These are phyloP conservation scores for Euptelea pleiosperma DNA, from an alignment of 164 flowering plant genomes.

Conservation along the genomic window DNA sequence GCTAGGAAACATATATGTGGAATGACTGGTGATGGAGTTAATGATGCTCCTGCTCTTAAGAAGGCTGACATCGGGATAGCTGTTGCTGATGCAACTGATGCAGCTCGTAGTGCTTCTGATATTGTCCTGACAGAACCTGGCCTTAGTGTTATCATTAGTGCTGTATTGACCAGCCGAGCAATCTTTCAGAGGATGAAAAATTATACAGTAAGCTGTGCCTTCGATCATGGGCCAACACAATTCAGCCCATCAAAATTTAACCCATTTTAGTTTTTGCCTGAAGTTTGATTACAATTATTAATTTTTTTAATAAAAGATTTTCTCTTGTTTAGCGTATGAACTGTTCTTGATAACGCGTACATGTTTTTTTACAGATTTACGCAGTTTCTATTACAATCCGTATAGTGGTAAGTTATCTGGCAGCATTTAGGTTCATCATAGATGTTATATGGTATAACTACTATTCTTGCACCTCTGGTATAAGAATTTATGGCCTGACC, in stretches of 20 bases:
- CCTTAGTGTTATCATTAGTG: conserved; percentile 81
- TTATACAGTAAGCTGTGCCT: conserved; percentile 50
- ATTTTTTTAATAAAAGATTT: background rate
- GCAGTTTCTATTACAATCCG: conserved; percentile 93
- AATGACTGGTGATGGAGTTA: conserved; percentile 97
- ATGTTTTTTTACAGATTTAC: conserved; percentile 56
- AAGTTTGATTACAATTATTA: background rate
- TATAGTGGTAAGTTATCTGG: conserved; percentile 68
- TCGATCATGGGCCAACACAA: no score
- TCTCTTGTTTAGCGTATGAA: background rate
- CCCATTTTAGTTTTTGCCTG: background rate
- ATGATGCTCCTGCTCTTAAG: conserved; percentile 94
- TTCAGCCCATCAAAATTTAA: background rate
- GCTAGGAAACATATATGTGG: conserved; percentile 87
- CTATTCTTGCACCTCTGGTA: conserved; percentile 4
- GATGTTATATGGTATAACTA: background rate
- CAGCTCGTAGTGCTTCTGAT: conserved; percentile 92
- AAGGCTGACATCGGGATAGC: conserved; percentile 94
- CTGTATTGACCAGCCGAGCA: conserved; percentile 77
- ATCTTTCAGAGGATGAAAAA: conserved; percentile 93
- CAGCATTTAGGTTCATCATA: background rate
- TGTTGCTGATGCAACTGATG: conserved; percentile 94
- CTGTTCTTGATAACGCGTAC: conserved; percentile 1
- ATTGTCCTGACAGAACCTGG: conserved; percentile 96
- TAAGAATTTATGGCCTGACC: background rate